A percentile compares a stretch with the other conserved stretches of the same genome.
phyloP scores from a whole-genome alignment of 2,329 filamentous ascomycete genomes.

The Aspergillus sp. region DNA sequence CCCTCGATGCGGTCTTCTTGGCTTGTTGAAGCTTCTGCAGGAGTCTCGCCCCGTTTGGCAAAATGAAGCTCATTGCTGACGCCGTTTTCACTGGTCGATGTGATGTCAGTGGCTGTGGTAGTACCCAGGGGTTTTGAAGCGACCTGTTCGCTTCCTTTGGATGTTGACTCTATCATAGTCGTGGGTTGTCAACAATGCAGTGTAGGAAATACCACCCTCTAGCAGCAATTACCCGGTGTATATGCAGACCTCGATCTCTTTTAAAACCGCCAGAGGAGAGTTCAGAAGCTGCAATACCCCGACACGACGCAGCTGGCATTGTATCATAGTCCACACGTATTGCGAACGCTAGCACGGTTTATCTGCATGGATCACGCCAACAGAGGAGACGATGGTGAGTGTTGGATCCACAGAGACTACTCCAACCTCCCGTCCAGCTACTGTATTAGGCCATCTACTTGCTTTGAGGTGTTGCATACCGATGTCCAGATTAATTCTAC shows the following conservation, averaged over 20 bases:
- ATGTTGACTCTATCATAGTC: not conserved
- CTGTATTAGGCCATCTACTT: no score
- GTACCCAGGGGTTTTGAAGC: not conserved
- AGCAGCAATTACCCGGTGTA: not conserved
- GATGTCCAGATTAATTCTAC: no score
- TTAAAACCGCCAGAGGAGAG: not conserved
- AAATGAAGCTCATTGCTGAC: slow-evolving; percentile 19
- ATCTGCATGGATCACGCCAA: not conserved
- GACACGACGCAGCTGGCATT: not conserved
- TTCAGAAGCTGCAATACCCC: not conserved
- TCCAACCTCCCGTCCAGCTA: no score
- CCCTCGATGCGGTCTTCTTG: slow-evolving; percentile 23
- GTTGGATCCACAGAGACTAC: not conserved
- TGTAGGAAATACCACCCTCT: not conserved
- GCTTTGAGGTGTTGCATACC: no score
- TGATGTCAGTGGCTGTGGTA: not conserved
- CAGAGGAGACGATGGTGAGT: not conserved
- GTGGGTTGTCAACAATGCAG: not conserved
- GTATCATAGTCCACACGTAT: not conserved
- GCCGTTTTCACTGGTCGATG: not conserved
- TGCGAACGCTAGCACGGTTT: not conserved
- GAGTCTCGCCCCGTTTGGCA: slow-evolving; percentile 18
- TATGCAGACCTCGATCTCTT: not conserved
- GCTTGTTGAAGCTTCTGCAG: slow-evolving; percentile 10
- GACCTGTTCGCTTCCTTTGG: not conserved